Base-by-base conservation (phyloP, 345 rosid species). In the Populus nigra region DNA sequence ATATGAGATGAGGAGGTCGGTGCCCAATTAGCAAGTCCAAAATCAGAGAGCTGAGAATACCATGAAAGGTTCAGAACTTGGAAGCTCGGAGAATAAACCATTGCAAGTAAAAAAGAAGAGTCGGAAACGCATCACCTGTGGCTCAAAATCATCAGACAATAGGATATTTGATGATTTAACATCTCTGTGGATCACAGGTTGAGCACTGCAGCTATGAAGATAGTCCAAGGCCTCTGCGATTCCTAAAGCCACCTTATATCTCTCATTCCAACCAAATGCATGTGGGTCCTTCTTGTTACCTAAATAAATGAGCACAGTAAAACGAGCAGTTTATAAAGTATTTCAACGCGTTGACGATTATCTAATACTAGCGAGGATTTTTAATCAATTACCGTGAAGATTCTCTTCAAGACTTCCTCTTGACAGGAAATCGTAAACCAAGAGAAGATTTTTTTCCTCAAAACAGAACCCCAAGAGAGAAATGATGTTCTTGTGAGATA, bases 371-470 rank as follows among this genome's bases (percentile, higher is more conserved):
- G 38, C 43, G 39, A 59, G 71, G 71, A 18, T 20, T 7, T 49
- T 59, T 4, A 62, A 70, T 73, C 36, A 77, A n/a, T 25, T 83
- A 94, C 99, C 95, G 74, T 94, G 90, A 77, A 96, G 92, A 73
- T 91, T 94, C 80, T 94, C 97, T 82, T 96, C 99, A 31, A 96
- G 91, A 82, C 97, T 94, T 85, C 99, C 98, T 80, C 97, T 90
- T 33, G 90, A 87, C 73, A 92, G 73, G 78, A 91, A 94, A 77
- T 96, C 97, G 41, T 96, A 94, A 69, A 92, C 91, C 85, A 96
- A 80, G 76, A 91, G 88, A 71, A 96, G 83, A 50, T 90, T 89
- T 81, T 87, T 83, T 75, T 85, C 82, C 83, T 93, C 98, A 62
- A 79, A 91, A 84, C 97, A 91, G 80, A 91, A 92, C 22, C 99